Evolutionary conservation across 2,329 filamentous ascomycete species (phyloP).

Genomic region (Cytospora paraplurivora): DNA sequence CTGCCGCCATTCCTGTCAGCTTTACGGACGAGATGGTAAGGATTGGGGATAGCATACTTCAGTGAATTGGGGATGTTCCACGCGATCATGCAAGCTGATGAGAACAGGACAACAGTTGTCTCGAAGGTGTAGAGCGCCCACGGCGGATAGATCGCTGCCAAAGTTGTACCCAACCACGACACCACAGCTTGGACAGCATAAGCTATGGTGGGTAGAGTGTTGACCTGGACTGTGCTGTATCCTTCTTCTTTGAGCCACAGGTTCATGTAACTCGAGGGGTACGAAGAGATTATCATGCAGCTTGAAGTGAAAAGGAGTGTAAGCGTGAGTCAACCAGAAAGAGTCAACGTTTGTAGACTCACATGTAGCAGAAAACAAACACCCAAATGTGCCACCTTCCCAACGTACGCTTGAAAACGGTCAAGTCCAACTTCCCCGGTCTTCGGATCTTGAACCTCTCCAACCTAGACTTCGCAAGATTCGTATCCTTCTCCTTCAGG

Average conservation of each 20-base stretch:
- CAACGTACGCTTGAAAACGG: slow-evolving; percentile 49
- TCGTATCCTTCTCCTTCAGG: slow-evolving; percentile 40
- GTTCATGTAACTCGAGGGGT: slow-evolving; percentile 52
- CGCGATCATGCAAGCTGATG: slow-evolving; percentile 48
- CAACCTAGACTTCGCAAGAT: slow-evolving; percentile 41
- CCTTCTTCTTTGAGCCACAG: slow-evolving; percentile 54
- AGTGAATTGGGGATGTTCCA: slow-evolving; percentile 52
- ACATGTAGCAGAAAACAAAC: slow-evolving; percentile 52
- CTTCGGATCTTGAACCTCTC: slow-evolving; percentile 37
- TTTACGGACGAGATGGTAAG: background rate
- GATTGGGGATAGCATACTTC: slow-evolving; percentile 40
- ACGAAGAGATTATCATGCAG: slow-evolving; percentile 48
- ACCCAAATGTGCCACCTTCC: slow-evolving; percentile 55
- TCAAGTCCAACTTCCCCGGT: slow-evolving; percentile 44
- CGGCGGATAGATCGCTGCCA: slow-evolving; percentile 52
- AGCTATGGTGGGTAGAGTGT: slow-evolving; percentile 51
- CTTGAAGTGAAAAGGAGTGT: slow-evolving; percentile 31
- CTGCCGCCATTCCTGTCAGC: slow-evolving; percentile 29
- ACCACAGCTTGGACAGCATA: slow-evolving; percentile 51
- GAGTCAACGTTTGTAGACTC: slow-evolving; percentile 31
- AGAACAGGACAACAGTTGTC: slow-evolving; percentile 44
- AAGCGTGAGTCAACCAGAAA: background rate
- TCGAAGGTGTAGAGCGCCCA: slow-evolving; percentile 51
- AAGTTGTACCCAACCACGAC: slow-evolving; percentile 51
- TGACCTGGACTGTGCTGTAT: slow-evolving; percentile 51